Evolutionary conservation across 2,329 filamentous ascomycete species (phyloP).

Genomic region (Colletotrichum phormii): DNA sequence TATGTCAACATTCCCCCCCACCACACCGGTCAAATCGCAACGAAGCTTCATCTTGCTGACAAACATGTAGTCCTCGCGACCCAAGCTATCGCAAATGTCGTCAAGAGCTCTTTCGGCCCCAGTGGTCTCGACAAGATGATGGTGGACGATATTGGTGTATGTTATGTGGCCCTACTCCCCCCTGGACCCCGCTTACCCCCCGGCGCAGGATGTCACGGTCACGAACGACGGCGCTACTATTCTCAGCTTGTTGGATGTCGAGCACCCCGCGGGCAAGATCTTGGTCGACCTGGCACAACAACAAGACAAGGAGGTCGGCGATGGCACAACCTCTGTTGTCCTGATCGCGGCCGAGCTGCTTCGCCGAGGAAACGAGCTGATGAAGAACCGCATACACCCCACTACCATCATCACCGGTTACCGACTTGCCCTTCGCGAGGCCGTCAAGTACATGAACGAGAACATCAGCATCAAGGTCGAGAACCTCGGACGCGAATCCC

Average conservation of each 20-base stretch:
- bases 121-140: constrained; percentile 99
- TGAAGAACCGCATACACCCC: constrained; percentile 99
- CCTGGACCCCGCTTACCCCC: constrained; percentile 40
- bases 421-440: constrained; percentile 92
- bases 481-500: constrained; percentile 86
- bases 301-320: constrained; percentile 98
- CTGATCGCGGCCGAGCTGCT: constrained; percentile 96
- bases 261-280: constrained; percentile 98
- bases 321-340: constrained; percentile 97
- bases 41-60: constrained; percentile 42
- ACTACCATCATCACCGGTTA: constrained; percentile 99
- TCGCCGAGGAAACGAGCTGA: constrained; percentile 93
- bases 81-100: constrained; percentile 97
- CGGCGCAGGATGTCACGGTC: constrained; percentile 87
- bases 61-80: constrained; percentile 81
- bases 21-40: background rate
- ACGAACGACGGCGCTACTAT: constrained; percentile 99
- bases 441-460: constrained; percentile 98
- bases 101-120: constrained; percentile 98
- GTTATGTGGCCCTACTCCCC: constrained; percentile 45
- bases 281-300: constrained; percentile 97
- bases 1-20: constrained; percentile 51
- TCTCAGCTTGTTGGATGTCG: constrained; percentile 92
- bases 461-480: constrained; percentile 98
- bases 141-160: constrained; percentile 98